A percentile compares a stretch with the other conserved stretches of the same genome.
Evolutionary conservation across 1,139 yeast species (phyloP).

Genomic region (Lodderomyces orthopsilosis): DNA sequence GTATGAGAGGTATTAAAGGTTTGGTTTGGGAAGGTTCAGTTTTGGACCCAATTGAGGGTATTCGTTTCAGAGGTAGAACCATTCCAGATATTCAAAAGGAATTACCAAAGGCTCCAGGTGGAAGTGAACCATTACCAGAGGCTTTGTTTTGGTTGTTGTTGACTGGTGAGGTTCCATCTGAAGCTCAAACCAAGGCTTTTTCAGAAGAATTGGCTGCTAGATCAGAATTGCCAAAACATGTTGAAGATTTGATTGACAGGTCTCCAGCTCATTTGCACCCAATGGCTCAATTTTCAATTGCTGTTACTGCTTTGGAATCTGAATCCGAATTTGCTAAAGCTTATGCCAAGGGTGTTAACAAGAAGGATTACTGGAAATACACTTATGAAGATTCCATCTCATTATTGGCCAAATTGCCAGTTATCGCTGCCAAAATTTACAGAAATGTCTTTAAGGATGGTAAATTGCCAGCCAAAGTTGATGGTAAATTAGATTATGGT

Average conservation of each 20-base stretch:
- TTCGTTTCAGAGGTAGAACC: conserved; percentile 96
- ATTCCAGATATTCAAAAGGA: conserved; percentile 92
- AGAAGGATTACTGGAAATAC: conserved; percentile 88
- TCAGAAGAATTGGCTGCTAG: conserved; percentile 84
- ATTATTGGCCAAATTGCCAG: conserved; percentile 87
- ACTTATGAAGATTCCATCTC: conserved; percentile 88
- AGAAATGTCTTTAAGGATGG: conserved; percentile 88
- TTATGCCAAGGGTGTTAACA: conserved; percentile 84
- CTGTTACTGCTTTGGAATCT: conserved; percentile 86
- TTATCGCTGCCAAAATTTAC: conserved; percentile 91
- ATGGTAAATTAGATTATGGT: conserved; percentile 82
- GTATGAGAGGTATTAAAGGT: conserved; percentile 98
- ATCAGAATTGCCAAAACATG: conserved; percentile 82
- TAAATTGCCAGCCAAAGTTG: conserved; percentile 62
- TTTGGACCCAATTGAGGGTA: conserved; percentile 96
- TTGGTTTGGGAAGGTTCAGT: conserved; percentile 99
- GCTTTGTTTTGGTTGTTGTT: conserved; percentile 89
- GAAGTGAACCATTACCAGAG: conserved; percentile 83
- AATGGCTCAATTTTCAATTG: conserved; percentile 96
- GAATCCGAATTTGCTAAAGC: conserved; percentile 90
- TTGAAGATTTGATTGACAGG: conserved; percentile 75
- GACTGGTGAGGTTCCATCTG: conserved; percentile 87
- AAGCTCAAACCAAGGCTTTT: conserved; percentile 68
- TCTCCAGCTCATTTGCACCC: conserved; percentile 90
- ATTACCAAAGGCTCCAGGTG: conserved; percentile 92